Evolutionary conservation across 495 filamentous ascomycete genomes (phyloP), one percentile per base, ranked within the genome.

Genomic region (Tuber umbilicatum): DNA sequence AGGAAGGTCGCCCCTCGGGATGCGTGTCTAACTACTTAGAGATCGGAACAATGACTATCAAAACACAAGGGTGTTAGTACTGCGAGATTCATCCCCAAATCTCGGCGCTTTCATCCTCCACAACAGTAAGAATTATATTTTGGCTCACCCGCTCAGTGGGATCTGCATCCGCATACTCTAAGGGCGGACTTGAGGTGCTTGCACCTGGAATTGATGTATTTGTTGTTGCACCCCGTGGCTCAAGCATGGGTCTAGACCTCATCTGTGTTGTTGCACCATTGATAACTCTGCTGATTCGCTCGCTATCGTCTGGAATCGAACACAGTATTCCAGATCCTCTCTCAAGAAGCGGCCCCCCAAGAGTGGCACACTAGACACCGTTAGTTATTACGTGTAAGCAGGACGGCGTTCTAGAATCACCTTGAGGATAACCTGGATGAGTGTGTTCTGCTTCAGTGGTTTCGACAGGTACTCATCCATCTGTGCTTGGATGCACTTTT

Each of bases 401-500:
- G 60, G n/a, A 60, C 78, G 45, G 27, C 60, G 68, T 71, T 76
- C 71, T 73, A 74, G 78, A 69, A 75, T 80, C 72, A 82, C 80
- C 81, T 98, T 97, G 78, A 99, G 86, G 73, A 99, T 99, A 9
- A 95, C 97, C 83, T 99, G 96, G 84, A 98, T 97, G 85, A 99
- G 90, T 82, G 97, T 93, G 83, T 97, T 97, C 83, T 97, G 94
- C 84, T 97, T 97, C 73, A 99, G 87, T 50, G 96, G 96, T 84
- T 99, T 99, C 60, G 94, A 97, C 74, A 99, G 86, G 82, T 99
- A 99, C 83, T 99, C 96, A 79, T 98, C 96, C 96, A 98, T 98
- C 85, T 97, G 93, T 21, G 94, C 94, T 82, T 96, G 92, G 75
- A 99, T 94, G 81, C 96, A 99, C 86, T 96, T 97, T 84, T 99